These are phyloP conservation scores for Lactarius hatsudake DNA, from an alignment of 768 basidiomycete species.

Conservation along the genomic window DNA sequence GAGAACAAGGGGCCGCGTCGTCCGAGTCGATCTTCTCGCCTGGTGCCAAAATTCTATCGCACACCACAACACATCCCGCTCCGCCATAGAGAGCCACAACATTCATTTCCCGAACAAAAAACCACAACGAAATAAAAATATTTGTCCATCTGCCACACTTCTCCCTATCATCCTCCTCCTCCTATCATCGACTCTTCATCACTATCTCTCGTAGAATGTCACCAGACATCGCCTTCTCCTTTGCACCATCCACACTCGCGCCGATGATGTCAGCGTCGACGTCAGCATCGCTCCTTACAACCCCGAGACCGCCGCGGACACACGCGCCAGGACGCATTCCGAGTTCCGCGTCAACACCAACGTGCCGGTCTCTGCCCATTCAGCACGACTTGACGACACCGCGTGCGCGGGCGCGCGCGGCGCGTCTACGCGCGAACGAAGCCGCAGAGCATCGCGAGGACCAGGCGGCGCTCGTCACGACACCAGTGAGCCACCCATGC, in stretches of 20 bases:
- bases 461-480: slow-evolving; percentile 20
- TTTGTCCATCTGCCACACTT: neutral
- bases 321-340: neutral
- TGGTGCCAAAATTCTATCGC: slow-evolving; percentile 4
- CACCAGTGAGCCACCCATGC: slow-evolving; percentile 12
- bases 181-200: neutral
- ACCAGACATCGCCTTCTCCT: neutral
- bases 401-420: slow-evolving; percentile 17
- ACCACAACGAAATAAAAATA: neutral
- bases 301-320: neutral
- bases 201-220: neutral
- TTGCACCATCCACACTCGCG: neutral
- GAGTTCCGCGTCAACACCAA: slow-evolving; percentile 1
- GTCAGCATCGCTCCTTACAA: neutral
- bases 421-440: slow-evolving; percentile 19
- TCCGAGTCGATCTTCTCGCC: neutral
- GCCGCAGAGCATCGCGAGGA: slow-evolving; percentile 20
- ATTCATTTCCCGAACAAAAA: neutral
- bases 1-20: neutral
- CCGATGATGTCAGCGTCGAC: neutral
- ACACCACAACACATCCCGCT: neutral
- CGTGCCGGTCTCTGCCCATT: neutral
- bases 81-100: slow-evolving; percentile 1
- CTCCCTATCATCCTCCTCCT: neutral
- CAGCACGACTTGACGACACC: slow-evolving; percentile 20